These are phyloP conservation scores for Podosphaera aphanis DNA, from an alignment of 2,329 filamentous ascomycete genomes.

Conservation along the genomic window DNA sequence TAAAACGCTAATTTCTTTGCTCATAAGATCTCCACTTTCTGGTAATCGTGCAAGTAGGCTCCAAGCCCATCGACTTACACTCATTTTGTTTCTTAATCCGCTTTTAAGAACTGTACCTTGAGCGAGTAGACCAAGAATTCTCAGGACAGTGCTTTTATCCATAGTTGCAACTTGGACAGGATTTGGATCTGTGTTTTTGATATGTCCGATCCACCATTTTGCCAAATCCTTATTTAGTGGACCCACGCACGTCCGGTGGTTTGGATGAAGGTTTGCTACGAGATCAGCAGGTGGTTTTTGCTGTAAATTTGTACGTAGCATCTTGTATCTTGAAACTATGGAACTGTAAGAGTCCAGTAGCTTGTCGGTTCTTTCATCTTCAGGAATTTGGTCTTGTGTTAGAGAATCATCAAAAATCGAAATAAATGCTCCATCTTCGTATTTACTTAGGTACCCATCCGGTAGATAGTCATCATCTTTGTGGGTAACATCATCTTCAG, in stretches of 20 bases:
- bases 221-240: constrained; percentile 19
- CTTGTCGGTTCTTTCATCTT: constrained; percentile 23
- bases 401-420: constrained; percentile 20
- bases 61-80: constrained; percentile 70
- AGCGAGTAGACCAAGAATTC: constrained; percentile 41
- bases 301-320: constrained; percentile 39
- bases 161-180: constrained; percentile 39
- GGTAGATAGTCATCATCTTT: neutral
- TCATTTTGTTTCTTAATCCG: constrained; percentile 34
- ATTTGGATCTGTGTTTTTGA: constrained; percentile 30
- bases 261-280: constrained; percentile 27
- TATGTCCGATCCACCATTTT: constrained; percentile 27
- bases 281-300: constrained; percentile 27
- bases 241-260: constrained; percentile 26
- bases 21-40: constrained; percentile 49
- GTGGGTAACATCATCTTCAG: constrained; percentile 21
- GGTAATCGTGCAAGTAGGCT: constrained; percentile 53
- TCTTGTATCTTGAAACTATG: constrained; percentile 38
- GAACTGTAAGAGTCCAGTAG: constrained; percentile 39
- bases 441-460: constrained; percentile 31
- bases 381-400: constrained; percentile 7
- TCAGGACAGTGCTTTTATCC: constrained; percentile 40
- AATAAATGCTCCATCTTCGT: constrained; percentile 58
- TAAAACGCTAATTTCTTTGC: constrained; percentile 51
- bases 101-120: constrained; percentile 32